These are phyloP conservation scores for Metschnikowia reukaufii DNA, from an alignment of 805 yeast genomes.

Conservation along the genomic window DNA sequence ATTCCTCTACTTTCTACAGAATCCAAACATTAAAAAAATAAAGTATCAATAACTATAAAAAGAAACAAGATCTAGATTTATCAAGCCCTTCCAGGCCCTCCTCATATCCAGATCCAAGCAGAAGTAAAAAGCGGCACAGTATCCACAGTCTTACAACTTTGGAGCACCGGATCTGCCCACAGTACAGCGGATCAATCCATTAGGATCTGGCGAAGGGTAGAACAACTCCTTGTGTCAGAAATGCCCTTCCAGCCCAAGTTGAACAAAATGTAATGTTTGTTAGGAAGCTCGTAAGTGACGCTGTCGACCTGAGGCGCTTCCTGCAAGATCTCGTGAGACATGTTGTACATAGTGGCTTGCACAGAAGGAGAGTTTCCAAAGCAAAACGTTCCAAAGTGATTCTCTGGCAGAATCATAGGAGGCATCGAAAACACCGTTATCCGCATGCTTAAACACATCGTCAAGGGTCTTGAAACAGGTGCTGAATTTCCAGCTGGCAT, in stretches of 20 bases:
- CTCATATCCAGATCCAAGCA: background rate
- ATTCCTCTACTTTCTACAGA: no score
- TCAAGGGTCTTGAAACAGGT: slow-evolving; percentile 46
- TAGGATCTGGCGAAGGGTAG: slow-evolving; percentile 91
- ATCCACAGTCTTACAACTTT: slow-evolving; percentile 42
- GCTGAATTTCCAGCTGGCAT: slow-evolving; percentile 67
- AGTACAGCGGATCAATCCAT: slow-evolving; percentile 85
- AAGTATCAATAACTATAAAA: no score
- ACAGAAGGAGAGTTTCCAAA: slow-evolving; percentile 85
- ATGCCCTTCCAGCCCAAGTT: slow-evolving; percentile 85
- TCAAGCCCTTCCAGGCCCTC: no score
- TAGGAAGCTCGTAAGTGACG: slow-evolving; percentile 80
- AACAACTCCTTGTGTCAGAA: slow-evolving; percentile 74
- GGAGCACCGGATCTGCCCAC: slow-evolving; percentile 61
- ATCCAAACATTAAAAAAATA: no score
- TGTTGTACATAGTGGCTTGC: slow-evolving; percentile 95
- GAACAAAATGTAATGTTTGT: slow-evolving; percentile 84
- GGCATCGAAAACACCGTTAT: slow-evolving; percentile 61
- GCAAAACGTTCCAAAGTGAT: slow-evolving; percentile 78
- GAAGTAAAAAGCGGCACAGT: background rate
- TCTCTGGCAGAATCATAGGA: slow-evolving; percentile 63
- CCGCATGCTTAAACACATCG: slow-evolving; percentile 51
- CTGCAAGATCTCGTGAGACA: slow-evolving; percentile 71
- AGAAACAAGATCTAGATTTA: no score
- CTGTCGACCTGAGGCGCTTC: slow-evolving; percentile 54